Evolutionary conservation across 768 basidiomycete genomes (phyloP), one percentile per base, ranked within the genome.

Genomic region (Chiua virens): DNA sequence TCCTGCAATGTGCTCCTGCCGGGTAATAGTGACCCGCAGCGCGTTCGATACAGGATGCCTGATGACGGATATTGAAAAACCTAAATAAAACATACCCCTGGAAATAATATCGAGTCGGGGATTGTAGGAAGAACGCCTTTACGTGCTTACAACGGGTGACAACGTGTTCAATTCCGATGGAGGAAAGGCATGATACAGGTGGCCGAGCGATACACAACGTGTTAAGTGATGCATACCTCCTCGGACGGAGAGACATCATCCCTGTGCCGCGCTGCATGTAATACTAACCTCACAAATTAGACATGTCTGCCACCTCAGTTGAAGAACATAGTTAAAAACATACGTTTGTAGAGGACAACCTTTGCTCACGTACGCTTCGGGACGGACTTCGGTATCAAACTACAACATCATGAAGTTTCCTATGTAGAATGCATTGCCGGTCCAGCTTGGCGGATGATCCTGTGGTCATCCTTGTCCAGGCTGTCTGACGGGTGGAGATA

Each of bases 211-310:
- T 45, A 14, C 39, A 27, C 18, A 48, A 52, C 53, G 42, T 44
- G 42, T 17, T 23, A 20, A 27, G 47, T 52, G 46, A 50, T 52
- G 51, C 42, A 13, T 17, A 3, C 13, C 2, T 15, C n/a, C 35
- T 42, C 32, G 36, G 14, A 45, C n/a, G 22, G 42, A 21, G 8
- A 30, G 3, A 41, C 48, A 57, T 53, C 54, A 52, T 8, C 49
- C 42, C 44, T 18, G 39, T 37, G 22, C 21, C 52, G 60, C 52
- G 38, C 50, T 53, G 46, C 45, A 23, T 2, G 18, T n/a, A 25
- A 13, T 13, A 30, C 30, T 14, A 14, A 30, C 30, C 10, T 13
- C 10, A 30, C 8, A 21, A 49, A 49, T 52, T 52, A 30, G 52
- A 42, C 34, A 42, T 39, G 13, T 17, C 13, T 47, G 39, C 21